Evolutionary conservation across 1,284 basidiomycete genomes (phyloP).

Genomic region (Lentinula novae-zelandiae): DNA sequence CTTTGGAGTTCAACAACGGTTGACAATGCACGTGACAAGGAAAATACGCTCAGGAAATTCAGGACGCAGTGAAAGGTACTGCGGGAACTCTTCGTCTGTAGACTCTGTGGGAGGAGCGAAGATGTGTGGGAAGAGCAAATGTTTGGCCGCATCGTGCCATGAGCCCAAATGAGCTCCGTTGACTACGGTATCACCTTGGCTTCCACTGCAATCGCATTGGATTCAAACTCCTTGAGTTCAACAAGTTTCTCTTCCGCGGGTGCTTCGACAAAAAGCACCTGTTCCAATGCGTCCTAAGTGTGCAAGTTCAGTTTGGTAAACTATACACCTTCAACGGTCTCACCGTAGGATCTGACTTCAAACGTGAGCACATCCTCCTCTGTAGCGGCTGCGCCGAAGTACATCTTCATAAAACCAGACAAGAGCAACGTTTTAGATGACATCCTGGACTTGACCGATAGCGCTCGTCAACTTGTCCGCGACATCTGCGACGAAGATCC

Average conservation of each 20-base stretch:
- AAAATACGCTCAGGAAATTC: slow-evolving; percentile 89
- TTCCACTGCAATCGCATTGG: slow-evolving; percentile 67
- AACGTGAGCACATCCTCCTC: slow-evolving; percentile 50
- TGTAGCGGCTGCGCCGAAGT: slow-evolving; percentile 59
- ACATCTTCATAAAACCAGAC: slow-evolving; percentile 71
- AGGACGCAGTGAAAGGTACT: slow-evolving; percentile 75
- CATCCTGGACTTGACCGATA: slow-evolving; percentile 33
- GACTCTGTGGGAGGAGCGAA: slow-evolving; percentile 50
- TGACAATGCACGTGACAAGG: slow-evolving; percentile 92
- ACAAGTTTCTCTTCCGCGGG: slow-evolving; percentile 22
- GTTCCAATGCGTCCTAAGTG: slow-evolving; percentile 57
- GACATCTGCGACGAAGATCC: slow-evolving; percentile 42
- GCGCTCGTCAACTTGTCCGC: slow-evolving; percentile 33
- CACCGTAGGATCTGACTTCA: slow-evolving; percentile 39
- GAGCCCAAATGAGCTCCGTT: slow-evolving; percentile 62
- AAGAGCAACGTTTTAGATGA: slow-evolving; percentile 51
- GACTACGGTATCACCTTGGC: slow-evolving; percentile 51
- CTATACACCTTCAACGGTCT: slow-evolving; percentile 38
- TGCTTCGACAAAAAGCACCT: slow-evolving; percentile 37
- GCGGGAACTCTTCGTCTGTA: slow-evolving; percentile 44
- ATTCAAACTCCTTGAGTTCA: slow-evolving; percentile 56
- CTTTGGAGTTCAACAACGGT: slow-evolving; percentile 89
- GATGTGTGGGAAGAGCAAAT: slow-evolving; percentile 84
- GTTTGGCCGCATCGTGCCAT: slow-evolving; percentile 89
- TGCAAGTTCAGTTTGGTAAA: slow-evolving; percentile 44